Evolutionary conservation across 768 basidiomycete genomes (phyloP).

Genomic region (Phanerochaete sordida): DNA sequence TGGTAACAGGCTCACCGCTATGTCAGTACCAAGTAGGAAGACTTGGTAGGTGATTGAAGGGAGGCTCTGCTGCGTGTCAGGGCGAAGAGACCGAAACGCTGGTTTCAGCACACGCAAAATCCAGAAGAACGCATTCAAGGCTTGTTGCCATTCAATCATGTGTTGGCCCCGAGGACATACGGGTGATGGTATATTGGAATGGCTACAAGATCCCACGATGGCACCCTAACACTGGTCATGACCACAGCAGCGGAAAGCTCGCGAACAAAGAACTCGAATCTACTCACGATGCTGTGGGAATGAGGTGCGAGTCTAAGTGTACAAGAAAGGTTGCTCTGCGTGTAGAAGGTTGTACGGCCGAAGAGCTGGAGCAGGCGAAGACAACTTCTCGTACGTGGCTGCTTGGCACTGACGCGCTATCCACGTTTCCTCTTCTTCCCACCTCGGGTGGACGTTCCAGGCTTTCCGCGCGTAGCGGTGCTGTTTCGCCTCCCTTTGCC

Average conservation of each 20-base stretch:
- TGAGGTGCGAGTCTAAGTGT: background rate
- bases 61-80: background rate
- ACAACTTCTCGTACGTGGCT: background rate
- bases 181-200: background rate
- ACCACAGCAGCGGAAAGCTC: background rate
- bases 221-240: background rate
- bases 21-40: background rate
- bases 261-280: background rate
- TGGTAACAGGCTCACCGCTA: background rate
- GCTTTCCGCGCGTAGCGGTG: slow-evolving; percentile 22
- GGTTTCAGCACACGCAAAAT: background rate
- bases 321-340: background rate
- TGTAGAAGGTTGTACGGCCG: background rate
- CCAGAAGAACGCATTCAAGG: background rate
- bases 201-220: background rate
- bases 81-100: background rate
- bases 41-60: too few relatives aligned
- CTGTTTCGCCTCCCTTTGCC: slow-evolving; percentile 28
- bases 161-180: slow-evolving; percentile 1
- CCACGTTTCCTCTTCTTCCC: slow-evolving; percentile 45
- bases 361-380: background rate
- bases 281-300: background rate
- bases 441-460: slow-evolving; percentile 32
- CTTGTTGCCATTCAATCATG: background rate
- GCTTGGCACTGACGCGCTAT: slow-evolving; percentile 15